These are phyloP conservation scores for Hemerocallis citrina DNA, from an alignment of 106 monocot genomes.

Conservation along the genomic window DNA sequence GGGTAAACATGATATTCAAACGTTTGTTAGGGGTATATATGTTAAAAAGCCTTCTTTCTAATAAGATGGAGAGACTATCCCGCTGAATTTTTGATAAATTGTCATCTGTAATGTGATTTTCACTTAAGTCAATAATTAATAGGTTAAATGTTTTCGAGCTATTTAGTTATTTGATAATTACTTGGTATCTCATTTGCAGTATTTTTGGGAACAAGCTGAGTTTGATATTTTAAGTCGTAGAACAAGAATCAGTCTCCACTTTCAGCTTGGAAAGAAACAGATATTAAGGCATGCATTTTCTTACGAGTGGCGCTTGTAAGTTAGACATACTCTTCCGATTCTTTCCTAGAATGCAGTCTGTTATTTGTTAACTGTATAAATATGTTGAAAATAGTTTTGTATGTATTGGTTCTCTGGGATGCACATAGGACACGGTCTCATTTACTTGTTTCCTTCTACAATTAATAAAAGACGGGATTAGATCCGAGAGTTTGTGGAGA, in stretches of 20 bases:
- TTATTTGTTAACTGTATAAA: too few relatives aligned
- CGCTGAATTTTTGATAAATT: not conserved
- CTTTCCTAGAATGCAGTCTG: too few relatives aligned
- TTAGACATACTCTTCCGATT: slow-evolving; percentile 6
- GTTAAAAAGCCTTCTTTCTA: not conserved
- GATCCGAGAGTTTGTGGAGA: too few relatives aligned
- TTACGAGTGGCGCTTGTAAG: slow-evolving; percentile 96
- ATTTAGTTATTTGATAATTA: not conserved
- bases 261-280: slow-evolving; percentile 62
- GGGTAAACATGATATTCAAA: too few relatives aligned
- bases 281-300: slow-evolving; percentile 81
- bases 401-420: too few relatives aligned
- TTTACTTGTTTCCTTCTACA: too few relatives aligned
- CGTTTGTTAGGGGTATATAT: too few relatives aligned
- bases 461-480: too few relatives aligned
- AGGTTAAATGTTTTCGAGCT: not conserved
- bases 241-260: slow-evolving; percentile 95
- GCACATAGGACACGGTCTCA: too few relatives aligned
- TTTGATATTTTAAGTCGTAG: slow-evolving; percentile 75
- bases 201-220: slow-evolving; percentile 90
- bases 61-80: not conserved
- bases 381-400: too few relatives aligned
- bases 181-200: slow-evolving; percentile 33
- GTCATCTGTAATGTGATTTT: not conserved
- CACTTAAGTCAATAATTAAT: not conserved